These are phyloP conservation scores for Solanum chiquidenum DNA, from an alignment of 257 asterid genomes.

Conservation along the genomic window DNA sequence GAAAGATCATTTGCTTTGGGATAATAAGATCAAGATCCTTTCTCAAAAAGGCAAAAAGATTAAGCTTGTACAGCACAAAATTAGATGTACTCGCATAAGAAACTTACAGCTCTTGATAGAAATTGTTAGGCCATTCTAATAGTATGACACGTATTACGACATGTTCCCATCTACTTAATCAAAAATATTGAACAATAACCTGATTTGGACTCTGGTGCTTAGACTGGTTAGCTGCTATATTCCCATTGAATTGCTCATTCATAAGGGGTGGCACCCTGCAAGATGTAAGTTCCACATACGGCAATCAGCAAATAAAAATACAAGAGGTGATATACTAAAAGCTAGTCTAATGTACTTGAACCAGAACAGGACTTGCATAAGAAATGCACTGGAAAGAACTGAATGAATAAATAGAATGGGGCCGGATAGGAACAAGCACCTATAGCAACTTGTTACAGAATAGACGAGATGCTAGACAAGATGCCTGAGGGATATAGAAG, in stretches of 20 bases:
- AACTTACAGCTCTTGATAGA: not conserved
- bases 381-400: not conserved
- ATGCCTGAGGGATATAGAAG: not conserved
- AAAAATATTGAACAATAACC: not conserved
- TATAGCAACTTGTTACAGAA: not conserved
- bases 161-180: not conserved
- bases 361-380: not conserved
- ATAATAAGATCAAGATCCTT: not conserved
- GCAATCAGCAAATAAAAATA: not conserved
- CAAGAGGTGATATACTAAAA: not conserved
- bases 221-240: not conserved
- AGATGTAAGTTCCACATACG: not conserved
- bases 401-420: not conserved
- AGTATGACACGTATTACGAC: not conserved
- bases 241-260: constrained; percentile 6
- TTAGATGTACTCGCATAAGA: not conserved
- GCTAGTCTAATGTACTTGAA: not conserved
- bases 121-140: not conserved
- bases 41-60: not conserved
- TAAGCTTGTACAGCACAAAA: not conserved
- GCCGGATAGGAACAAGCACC: not conserved
- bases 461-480: not conserved
- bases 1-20: not conserved
- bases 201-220: constrained; percentile 1
- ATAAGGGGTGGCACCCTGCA: constrained; percentile 12